Evolutionary conservation across 306 rosid species (phyloP).

Genomic region (Abrus precatorius): DNA sequence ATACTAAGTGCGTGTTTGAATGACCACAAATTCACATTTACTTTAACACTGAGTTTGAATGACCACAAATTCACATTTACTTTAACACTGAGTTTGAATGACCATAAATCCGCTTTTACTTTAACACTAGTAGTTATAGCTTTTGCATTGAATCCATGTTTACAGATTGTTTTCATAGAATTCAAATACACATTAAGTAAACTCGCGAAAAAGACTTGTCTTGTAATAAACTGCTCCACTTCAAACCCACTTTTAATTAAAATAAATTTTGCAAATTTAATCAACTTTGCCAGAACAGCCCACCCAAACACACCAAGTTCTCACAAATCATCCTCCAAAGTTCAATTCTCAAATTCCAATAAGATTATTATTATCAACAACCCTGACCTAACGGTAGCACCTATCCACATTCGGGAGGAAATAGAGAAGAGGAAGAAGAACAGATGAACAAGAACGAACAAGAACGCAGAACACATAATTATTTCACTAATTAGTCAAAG

Average conservation of each 20-base stretch:
- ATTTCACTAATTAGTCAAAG: background rate
- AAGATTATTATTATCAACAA: background rate
- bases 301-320: background rate
- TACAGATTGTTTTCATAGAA: too few relatives aligned
- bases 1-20: background rate
- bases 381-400: background rate
- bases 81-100: too few relatives aligned
- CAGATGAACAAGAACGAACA: background rate
- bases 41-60: too few relatives aligned
- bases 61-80: too few relatives aligned
- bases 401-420: background rate
- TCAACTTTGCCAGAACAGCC: background rate
- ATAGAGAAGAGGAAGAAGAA: background rate
- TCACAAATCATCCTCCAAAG: background rate
- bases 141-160: too few relatives aligned
- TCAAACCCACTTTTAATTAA: background rate
- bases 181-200: too few relatives aligned
- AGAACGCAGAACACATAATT: background rate
- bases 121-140: too few relatives aligned
- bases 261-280: background rate
- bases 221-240: background rate
- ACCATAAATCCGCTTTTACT: too few relatives aligned
- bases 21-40: too few relatives aligned
- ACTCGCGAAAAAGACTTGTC: too few relatives aligned
- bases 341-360: background rate